phyloP scores from a whole-genome alignment of 768 basidiomycete species.

The Artomyces pyxidatus region DNA sequence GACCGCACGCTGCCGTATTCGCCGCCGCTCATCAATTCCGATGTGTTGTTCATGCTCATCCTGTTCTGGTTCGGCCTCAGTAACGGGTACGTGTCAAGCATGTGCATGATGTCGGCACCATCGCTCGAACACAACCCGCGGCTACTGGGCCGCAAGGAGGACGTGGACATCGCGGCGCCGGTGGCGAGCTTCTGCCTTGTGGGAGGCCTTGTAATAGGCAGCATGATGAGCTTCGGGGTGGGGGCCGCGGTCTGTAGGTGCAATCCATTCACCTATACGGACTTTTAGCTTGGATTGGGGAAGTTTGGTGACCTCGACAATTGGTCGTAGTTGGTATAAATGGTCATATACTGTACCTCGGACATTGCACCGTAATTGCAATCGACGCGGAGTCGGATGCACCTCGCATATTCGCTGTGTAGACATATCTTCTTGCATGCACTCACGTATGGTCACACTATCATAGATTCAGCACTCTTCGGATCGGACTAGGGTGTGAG shows the following conservation, averaged over 20 bases:
- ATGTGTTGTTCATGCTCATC: conserved; percentile 66
- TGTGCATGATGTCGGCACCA: conserved; percentile 78
- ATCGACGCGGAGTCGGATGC: too few relatives aligned
- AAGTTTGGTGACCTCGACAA: background rate
- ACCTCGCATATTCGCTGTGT: too few relatives aligned
- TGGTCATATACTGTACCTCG: background rate
- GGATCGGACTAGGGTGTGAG: too few relatives aligned
- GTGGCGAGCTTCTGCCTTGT: conserved; percentile 73
- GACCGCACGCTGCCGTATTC: conserved; percentile 20
- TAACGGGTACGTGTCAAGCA: conserved; percentile 73
- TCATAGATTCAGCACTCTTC: too few relatives aligned
- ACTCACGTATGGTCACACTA: too few relatives aligned
- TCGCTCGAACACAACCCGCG: conserved; percentile 74
- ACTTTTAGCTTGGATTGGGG: background rate
- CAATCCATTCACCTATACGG: conserved; percentile 51
- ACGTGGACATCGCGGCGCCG: conserved; percentile 82
- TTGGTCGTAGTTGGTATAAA: background rate
- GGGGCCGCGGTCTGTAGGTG: conserved; percentile 59
- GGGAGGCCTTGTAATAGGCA: conserved; percentile 68
- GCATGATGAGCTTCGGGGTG: conserved; percentile 76
- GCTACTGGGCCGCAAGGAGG: conserved; percentile 58
- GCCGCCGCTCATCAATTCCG: conserved; percentile 56
- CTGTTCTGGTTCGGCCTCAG: conserved; percentile 67
- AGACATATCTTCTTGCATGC: too few relatives aligned
- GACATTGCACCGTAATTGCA: background rate